Evolutionary conservation across 176 grass and related monocot genomes (phyloP).

Genomic region (Bolboschoenus planiculmis): DNA sequence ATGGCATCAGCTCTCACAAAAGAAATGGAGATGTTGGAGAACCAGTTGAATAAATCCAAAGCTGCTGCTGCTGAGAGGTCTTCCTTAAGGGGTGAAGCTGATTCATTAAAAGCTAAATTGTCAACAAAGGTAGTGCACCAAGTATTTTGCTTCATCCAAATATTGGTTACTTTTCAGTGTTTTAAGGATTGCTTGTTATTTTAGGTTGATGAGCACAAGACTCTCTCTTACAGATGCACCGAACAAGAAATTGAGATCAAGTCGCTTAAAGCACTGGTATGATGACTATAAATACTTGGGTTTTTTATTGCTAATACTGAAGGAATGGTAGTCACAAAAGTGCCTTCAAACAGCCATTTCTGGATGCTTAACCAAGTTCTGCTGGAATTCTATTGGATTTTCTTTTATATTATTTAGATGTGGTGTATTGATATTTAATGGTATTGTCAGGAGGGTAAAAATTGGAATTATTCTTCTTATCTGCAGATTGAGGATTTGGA

Average conservation of each 20-base stretch:
- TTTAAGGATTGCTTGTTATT: slow-evolving; percentile 39
- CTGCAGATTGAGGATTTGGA: slow-evolving; percentile 70
- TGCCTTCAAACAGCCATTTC: background rate
- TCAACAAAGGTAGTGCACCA: slow-evolving; percentile 52
- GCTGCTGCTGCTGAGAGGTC: slow-evolving; percentile 59
- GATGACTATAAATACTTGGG: slow-evolving; percentile 20
- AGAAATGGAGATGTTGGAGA: slow-evolving; percentile 94
- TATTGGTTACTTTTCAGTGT: slow-evolving; percentile 9
- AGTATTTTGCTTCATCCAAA: slow-evolving; percentile 11
- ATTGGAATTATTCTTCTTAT: slow-evolving; percentile 16
- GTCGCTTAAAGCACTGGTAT: slow-evolving; percentile 80
- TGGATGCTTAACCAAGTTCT: background rate
- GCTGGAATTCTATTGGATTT: background rate
- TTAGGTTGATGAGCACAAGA: slow-evolving; percentile 65
- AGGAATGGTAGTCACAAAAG: background rate
- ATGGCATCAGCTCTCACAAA: slow-evolving; percentile 80
- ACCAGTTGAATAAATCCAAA: slow-evolving; percentile 82
- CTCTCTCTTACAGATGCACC: slow-evolving; percentile 46
- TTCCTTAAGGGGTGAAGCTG: slow-evolving; percentile 64
- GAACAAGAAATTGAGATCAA: slow-evolving; percentile 56
- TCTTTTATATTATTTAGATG: background rate
- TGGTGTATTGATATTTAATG: background rate
- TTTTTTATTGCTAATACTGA: slow-evolving; percentile 8
- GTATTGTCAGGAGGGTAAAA: background rate
- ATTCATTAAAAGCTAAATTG: slow-evolving; percentile 52